phyloP scores from a whole-genome alignment of 352 stramenopile genomes.

The Peronospora belbahrii region DNA sequence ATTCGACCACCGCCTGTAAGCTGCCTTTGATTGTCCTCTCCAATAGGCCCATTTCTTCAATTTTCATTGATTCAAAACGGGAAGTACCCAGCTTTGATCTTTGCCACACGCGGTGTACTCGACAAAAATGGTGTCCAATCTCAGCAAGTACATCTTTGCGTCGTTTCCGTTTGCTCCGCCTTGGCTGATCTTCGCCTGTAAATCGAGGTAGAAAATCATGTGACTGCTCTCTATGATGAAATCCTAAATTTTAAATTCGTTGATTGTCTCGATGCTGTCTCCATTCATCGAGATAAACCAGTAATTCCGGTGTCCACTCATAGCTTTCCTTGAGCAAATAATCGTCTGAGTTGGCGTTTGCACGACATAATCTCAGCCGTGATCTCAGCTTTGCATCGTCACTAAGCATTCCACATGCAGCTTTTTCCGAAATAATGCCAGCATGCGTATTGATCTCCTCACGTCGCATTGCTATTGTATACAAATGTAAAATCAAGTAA shows the following conservation, averaged over 20 bases:
- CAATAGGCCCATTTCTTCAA: constrained; percentile 30
- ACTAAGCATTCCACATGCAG: constrained; percentile 6
- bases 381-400: constrained; percentile 9
- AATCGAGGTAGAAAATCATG: constrained; percentile 20
- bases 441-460: constrained; percentile 11
- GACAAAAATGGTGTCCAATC: constrained; percentile 22
- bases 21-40: constrained; percentile 42
- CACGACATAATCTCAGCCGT: constrained; percentile 5
- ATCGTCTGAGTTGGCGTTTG: constrained; percentile 11
- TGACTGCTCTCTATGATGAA: constrained; percentile 15
- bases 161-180: constrained; percentile 6
- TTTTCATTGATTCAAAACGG: constrained; percentile 20
- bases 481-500: constrained; percentile 36
- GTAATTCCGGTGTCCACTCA: constrained; percentile 33
- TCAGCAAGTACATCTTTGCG: constrained; percentile 20
- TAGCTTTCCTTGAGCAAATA: constrained; percentile 34
- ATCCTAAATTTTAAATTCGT: constrained; percentile 10
- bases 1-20: constrained; percentile 23
- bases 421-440: constrained; percentile 19
- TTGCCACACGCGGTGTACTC: constrained; percentile 18
- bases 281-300: constrained; percentile 41
- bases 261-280: constrained; percentile 8
- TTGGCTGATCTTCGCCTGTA: background rate
- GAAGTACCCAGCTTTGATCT: constrained; percentile 17
- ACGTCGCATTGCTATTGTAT: constrained; percentile 35